Base-by-base conservation (phyloP, 78 protist species). In the Bigelowiella natans region DNA sequence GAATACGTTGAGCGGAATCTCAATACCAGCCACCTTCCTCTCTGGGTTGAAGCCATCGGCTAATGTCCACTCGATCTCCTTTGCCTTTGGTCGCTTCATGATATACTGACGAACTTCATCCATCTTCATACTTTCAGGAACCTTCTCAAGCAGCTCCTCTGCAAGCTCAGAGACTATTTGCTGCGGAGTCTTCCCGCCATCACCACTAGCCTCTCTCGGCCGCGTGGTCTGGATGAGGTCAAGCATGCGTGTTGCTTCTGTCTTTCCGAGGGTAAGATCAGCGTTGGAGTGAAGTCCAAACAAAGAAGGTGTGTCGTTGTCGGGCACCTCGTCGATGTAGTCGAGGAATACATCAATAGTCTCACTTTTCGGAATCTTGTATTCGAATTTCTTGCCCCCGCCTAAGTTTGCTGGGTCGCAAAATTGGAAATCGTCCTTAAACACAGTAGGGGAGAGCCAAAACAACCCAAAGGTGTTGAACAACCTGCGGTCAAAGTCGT, bases 241-340 rank as follows among this genome's bases (percentile, higher is more conserved):
- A 26, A 97, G 63, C 39, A 89, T 36, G 3, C 30, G 11, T n/a
- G 36, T 73, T 1, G 96, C 82, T 39, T 91, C 90, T 1, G 3
- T 0, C 63, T 90, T 3, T 28, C 95, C 90, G 93, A 84, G 95
- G 37, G 95, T 91, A 11, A 97, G 92, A 86, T 97, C 97, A 7
- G 97, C 97, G 91, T 95, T 97, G 82, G 92, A 0, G 93, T 95
- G 96, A 87, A 97, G 64, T 26, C 98, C 97, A 40, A 97, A 94
- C 31, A 96, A 91, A 88, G 92, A 95, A 11, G 97, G 97, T 0
- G 38, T 31, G 93, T 97, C 97, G n/a, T 83, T 40, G 26, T 26
- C 40, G 2, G 96, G 95, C 26, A 95, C 82, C 11, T 36, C 2
- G 39, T 94, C 94, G 34, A 94, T 83, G 86, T 90, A 90, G 36